These are phyloP conservation scores for Aspergillus egyptiacus DNA, from an alignment of 495 filamentous ascomycete genomes.

Conservation along the genomic window DNA sequence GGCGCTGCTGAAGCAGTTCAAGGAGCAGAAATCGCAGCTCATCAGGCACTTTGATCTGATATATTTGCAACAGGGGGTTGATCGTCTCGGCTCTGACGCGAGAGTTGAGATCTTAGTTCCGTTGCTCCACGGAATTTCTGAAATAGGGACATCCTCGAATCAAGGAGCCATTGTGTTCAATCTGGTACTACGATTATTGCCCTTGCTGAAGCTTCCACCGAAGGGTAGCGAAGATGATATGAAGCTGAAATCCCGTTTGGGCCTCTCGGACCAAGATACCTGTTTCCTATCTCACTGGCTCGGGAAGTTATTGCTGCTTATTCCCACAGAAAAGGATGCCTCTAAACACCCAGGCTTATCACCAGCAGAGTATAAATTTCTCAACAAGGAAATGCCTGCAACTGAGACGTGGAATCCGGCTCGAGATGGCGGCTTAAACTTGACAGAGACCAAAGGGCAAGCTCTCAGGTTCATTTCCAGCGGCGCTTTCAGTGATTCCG, in stretches of 20 bases:
- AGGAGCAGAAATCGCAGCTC: constrained; percentile 62
- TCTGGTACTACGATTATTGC: constrained; percentile 68
- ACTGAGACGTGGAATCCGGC: constrained; percentile 64
- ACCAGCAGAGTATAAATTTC: constrained; percentile 64
- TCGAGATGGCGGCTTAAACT: constrained; percentile 55
- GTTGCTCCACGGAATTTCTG: constrained; percentile 65
- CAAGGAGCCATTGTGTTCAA: constrained; percentile 75
- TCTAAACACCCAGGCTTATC: constrained; percentile 63
- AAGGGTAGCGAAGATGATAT: constrained; percentile 74
- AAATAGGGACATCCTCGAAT: constrained; percentile 54
- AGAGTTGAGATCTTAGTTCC: constrained; percentile 64
- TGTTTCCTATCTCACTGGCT: constrained; percentile 71
- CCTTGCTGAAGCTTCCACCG: constrained; percentile 62
- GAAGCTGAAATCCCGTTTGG: constrained; percentile 56
- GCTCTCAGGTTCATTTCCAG: constrained; percentile 68
- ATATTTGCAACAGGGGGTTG: constrained; percentile 82
- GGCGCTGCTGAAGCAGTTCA: constrained; percentile 82
- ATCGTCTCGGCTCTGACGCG: constrained; percentile 57
- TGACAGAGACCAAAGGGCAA: constrained; percentile 58
- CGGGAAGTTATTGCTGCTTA: constrained; percentile 70
- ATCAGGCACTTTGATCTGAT: constrained; percentile 83
- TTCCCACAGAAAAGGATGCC: constrained; percentile 32
- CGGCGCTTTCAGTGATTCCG: constrained; percentile 72
- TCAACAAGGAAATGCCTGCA: constrained; percentile 51
- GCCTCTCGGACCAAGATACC: constrained; percentile 65